Percentiles rank a stretch among this genome's conserved stretches.
These are phyloP conservation scores for Aureobasidium sp. DNA, from an alignment of 2,329 filamentous ascomycete species.

Conservation along the genomic window DNA sequence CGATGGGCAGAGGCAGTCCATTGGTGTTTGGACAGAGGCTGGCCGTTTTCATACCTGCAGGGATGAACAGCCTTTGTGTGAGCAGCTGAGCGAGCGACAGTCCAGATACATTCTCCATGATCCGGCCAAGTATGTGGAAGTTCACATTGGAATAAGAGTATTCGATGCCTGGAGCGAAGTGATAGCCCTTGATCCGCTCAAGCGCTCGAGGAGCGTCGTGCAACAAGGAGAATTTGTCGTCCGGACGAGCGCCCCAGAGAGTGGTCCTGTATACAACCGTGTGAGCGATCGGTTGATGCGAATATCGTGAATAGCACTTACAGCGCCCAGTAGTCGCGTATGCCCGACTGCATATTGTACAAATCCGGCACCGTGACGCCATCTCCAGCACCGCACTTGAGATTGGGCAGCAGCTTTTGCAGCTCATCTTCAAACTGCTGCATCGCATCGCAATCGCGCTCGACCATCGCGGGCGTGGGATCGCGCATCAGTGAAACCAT, in stretches of 20 bases:
- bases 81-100: constrained; percentile 30
- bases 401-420: constrained; percentile 25
- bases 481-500: constrained; percentile 29
- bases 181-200: constrained; percentile 28
- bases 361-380: constrained; percentile 31
- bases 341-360: constrained; percentile 35
- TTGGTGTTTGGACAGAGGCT: constrained; percentile 30
- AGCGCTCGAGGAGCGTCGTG: constrained; percentile 23
- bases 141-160: constrained; percentile 39
- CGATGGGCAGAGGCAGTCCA: constrained; percentile 30
- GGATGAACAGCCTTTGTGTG: constrained; percentile 30
- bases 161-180: constrained; percentile 36
- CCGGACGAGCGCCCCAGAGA: constrained; percentile 35
- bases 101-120: constrained; percentile 32
- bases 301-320: background rate
- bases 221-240: constrained; percentile 32
- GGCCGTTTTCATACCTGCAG: constrained; percentile 36
- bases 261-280: constrained; percentile 20
- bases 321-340: constrained; percentile 38
- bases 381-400: constrained; percentile 17
- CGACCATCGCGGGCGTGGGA: constrained; percentile 23
- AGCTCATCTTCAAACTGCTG: constrained; percentile 20
- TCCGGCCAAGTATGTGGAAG: constrained; percentile 31
- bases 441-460: background rate
- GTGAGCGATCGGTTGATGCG: constrained; percentile 13